Evolutionary conservation across 164 flowering plant species (phyloP).

Genomic region (Vitis amurensis): DNA sequence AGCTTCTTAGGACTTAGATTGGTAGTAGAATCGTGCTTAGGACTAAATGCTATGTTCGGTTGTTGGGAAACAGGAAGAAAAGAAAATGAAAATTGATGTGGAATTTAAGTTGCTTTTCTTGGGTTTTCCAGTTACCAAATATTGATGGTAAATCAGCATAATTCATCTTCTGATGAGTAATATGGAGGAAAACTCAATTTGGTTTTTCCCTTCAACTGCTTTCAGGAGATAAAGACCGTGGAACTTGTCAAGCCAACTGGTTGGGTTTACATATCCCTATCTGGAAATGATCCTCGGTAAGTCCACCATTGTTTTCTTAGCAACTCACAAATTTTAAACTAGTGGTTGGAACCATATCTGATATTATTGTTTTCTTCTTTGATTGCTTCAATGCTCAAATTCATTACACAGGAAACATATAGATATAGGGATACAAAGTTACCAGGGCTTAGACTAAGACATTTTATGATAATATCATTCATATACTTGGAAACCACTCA

Average conservation of each 20-base stretch:
- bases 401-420: neutral
- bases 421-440: neutral
- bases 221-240: conserved; percentile 82
- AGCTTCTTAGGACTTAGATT: neutral
- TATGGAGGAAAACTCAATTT: neutral
- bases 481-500: neutral
- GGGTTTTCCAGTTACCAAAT: too few relatives aligned
- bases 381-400: neutral
- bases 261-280: conserved; percentile 78
- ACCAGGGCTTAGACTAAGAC: neutral
- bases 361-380: neutral
- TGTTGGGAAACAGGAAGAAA: too few relatives aligned
- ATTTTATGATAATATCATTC: neutral
- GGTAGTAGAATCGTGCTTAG: too few relatives aligned
- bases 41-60: too few relatives aligned
- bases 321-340: too few relatives aligned
- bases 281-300: conserved; percentile 94
- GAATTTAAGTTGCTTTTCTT: too few relatives aligned
- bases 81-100: too few relatives aligned
- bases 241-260: conserved; percentile 89
- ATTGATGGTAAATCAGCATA: too few relatives aligned
- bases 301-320: conserved; percentile 8
- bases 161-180: too few relatives aligned
- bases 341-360: neutral
- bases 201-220: conserved; percentile 6